Conservation (phyloP, 805 yeast genomes). For the Candida michaelii region DNA sequence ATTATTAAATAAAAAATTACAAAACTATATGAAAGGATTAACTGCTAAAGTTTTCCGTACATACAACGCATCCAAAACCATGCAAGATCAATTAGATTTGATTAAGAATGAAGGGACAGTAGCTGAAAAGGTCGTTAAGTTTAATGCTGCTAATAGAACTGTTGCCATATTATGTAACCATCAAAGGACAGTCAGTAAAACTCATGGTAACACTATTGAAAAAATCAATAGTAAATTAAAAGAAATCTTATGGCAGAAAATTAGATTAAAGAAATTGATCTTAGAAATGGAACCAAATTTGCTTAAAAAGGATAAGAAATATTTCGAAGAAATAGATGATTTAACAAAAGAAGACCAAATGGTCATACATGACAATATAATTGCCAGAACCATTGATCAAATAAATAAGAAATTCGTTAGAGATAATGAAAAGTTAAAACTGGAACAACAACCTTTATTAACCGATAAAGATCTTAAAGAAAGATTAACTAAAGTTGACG, state of each 20-base stretch:
- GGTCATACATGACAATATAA: conserved; percentile 55
- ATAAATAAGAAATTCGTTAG: conserved; percentile 62
- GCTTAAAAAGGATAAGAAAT: conserved; percentile 52
- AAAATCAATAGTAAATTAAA: conserved; percentile 74
- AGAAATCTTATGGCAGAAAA: conserved; percentile 84
- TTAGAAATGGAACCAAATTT: conserved; percentile 58
- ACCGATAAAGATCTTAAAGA: conserved; percentile 58
- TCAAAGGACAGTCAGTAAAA: conserved; percentile 87
- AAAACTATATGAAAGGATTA: conserved; percentile 85
- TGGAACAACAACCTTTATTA: conserved; percentile 54
- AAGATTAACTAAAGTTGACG: conserved; percentile 56
- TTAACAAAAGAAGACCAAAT: conserved; percentile 63
- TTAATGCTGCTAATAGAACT: conserved; percentile 92
- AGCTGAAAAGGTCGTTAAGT: conserved; percentile 80
- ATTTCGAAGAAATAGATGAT: conserved; percentile 67
- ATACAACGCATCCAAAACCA: conserved; percentile 91
- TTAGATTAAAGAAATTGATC: conserved; percentile 70
- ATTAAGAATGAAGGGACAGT: conserved; percentile 86
- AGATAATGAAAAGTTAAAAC: conserved; percentile 72
- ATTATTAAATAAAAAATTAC: conserved; percentile 79
- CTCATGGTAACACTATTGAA: conserved; percentile 77
- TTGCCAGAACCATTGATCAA: conserved; percentile 67
- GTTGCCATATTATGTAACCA: conserved; percentile 97
- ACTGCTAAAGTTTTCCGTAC: conserved; percentile 98
- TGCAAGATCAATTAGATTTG: conserved; percentile 90